Evolutionary conservation across 495 filamentous ascomycete genomes (phyloP).

Genomic region (Saxophila tyrrhenica): DNA sequence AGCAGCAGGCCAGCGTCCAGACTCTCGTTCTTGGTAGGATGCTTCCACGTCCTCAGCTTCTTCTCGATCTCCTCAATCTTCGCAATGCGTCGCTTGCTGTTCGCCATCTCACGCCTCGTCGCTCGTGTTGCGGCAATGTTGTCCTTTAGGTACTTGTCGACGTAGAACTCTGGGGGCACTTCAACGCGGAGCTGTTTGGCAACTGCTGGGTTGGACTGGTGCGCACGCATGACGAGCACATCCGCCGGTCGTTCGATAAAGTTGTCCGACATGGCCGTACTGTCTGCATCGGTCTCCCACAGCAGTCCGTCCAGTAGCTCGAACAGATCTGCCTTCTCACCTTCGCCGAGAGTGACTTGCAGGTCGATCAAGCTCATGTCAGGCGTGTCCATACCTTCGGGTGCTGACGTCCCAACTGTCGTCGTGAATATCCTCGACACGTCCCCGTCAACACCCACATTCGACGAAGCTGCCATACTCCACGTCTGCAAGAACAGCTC

Average conservation of each 20-base stretch:
- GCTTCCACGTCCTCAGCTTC: constrained; percentile 9
- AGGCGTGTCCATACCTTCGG: constrained; percentile 1
- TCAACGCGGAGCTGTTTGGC: constrained; percentile 7
- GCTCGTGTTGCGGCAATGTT: constrained; percentile 1
- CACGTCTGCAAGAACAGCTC: constrained; percentile 14
- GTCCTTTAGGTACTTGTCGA: constrained; percentile 20
- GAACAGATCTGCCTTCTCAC: constrained; percentile 7
- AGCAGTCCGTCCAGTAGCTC: constrained; percentile 13
- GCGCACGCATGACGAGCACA: constrained; percentile 11
- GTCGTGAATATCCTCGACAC: constrained; percentile 4
- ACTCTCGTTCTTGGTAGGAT: constrained; percentile 1
- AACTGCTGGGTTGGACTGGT: background rate
- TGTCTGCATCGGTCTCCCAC: constrained; percentile 8
- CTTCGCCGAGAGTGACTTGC: background rate
- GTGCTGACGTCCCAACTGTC: background rate
- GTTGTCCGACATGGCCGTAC: background rate
- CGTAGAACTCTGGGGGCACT: constrained; percentile 8
- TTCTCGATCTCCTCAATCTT: constrained; percentile 12
- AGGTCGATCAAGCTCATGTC: background rate
- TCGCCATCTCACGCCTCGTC: constrained; percentile 4
- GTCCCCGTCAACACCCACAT: background rate
- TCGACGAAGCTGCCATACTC: background rate
- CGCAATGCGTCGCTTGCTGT: background rate
- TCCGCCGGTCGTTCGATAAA: constrained; percentile 7
- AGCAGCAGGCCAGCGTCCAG: constrained; percentile 7